Conservation (phyloP, 1,139 yeast genomes). For the Yamadazyma buinensis region DNA sequence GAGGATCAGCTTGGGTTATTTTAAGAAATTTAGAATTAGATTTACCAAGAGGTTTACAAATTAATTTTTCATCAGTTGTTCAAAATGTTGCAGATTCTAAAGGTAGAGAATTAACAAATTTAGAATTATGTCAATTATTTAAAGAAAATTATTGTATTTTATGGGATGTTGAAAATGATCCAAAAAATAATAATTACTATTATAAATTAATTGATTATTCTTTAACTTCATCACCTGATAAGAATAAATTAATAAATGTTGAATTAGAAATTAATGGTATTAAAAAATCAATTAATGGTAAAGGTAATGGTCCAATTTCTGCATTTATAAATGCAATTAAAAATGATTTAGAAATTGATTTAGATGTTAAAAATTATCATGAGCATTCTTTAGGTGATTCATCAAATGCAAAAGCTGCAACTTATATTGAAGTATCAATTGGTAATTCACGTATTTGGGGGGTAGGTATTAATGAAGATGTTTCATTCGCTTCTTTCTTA, state of each 20-base stretch:
- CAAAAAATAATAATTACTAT: constrained; percentile 29
- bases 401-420: constrained; percentile 43
- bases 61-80: constrained; percentile 37
- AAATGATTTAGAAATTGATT: constrained; percentile 9
- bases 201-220: constrained; percentile 52
- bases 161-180: constrained; percentile 31
- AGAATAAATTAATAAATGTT: constrained; percentile 10
- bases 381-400: constrained; percentile 46
- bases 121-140: constrained; percentile 39
- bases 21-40: constrained; percentile 46
- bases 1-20: constrained; percentile 51
- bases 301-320: constrained; percentile 48
- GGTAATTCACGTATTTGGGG: constrained; percentile 36
- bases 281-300: constrained; percentile 24
- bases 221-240: constrained; percentile 24
- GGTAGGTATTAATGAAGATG: constrained; percentile 45
- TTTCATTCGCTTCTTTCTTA: constrained; percentile 53
- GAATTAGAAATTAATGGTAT: constrained; percentile 16
- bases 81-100: constrained; percentile 38
- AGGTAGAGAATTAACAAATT: constrained; percentile 44
- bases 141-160: constrained; percentile 31
- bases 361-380: constrained; percentile 39
- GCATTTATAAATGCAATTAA: constrained; percentile 41
- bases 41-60: constrained; percentile 45
- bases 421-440: constrained; percentile 38